phyloP scores from a whole-genome alignment of 306 rosid species.

The Alnus glutinosa region DNA sequence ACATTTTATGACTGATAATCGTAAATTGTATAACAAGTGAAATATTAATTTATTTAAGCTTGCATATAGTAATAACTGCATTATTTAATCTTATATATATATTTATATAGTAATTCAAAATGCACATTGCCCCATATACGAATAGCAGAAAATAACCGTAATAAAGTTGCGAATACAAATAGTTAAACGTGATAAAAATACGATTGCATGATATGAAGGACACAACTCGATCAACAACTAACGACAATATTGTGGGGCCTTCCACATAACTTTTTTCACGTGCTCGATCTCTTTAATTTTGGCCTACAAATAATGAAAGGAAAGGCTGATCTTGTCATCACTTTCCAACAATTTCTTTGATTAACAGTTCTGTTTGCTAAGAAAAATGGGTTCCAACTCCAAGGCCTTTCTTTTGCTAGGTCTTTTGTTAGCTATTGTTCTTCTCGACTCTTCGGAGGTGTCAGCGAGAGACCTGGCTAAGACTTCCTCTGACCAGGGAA shows the following conservation, averaged over 20 bases:
- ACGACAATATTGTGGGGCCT: not conserved
- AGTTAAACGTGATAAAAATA: not conserved
- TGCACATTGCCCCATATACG: no score
- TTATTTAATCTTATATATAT: no score
- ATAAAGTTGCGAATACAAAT: no score
- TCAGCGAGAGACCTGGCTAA: slow-evolving; percentile 34
- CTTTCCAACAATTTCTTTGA: not conserved
- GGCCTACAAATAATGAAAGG: slow-evolving; percentile 27
- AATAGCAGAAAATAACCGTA: no score
- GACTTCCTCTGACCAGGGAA: slow-evolving; percentile 16
- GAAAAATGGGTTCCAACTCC: slow-evolving; percentile 37
- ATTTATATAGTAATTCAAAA: no score
- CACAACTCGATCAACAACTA: not conserved
- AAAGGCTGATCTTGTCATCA: not conserved
- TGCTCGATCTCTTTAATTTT: not conserved
- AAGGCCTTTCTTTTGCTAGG: slow-evolving; percentile 22
- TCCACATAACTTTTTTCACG: no score
- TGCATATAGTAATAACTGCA: no score
- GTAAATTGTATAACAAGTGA: no score
- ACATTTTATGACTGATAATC: no score
- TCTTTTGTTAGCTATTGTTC: slow-evolving; percentile 28
- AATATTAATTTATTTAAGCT: no score
- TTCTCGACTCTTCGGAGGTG: slow-evolving; percentile 26
- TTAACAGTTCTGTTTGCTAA: not conserved
- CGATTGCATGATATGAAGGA: not conserved